These are phyloP conservation scores for Fusarium sp. DNA, from an alignment of 2,329 filamentous ascomycete genomes.

Conservation along the genomic window DNA sequence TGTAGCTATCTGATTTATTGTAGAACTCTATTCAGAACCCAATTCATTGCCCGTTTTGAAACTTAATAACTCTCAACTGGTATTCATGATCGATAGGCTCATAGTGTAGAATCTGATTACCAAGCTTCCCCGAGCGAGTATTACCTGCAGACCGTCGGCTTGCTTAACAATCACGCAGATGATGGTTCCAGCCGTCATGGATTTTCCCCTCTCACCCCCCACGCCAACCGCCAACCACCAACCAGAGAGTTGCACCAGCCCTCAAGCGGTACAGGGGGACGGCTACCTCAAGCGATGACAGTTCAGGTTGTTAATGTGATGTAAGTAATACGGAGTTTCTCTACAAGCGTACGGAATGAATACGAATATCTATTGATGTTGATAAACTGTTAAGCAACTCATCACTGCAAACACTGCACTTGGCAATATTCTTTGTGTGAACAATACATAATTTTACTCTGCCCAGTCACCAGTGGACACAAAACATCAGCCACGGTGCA, in stretches of 20 bases:
- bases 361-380: neutral
- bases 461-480: neutral
- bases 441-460: neutral
- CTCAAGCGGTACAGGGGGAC: neutral
- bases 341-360: neutral
- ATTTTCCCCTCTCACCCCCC: constrained; percentile 33
- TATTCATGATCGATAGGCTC: neutral
- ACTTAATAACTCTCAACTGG: neutral
- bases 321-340: neutral
- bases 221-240: constrained; percentile 16
- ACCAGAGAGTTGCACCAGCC: constrained; percentile 9
- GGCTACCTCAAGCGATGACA: neutral
- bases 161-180: constrained; percentile 41
- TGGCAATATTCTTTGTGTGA: neutral
- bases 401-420: neutral
- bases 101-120: constrained; percentile 17
- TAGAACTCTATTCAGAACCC: neutral
- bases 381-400: neutral
- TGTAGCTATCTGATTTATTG: neutral
- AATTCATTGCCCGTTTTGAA: neutral
- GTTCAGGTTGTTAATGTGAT: neutral
- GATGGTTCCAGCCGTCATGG: constrained; percentile 29
- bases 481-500: neutral
- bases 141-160: constrained; percentile 1
- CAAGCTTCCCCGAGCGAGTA: constrained; percentile 5